Percentiles rank a stretch among this genome's conserved stretches.
Conservation (phyloP, 139 green algal species). For the Diplosphaera chodatii region DNA sequence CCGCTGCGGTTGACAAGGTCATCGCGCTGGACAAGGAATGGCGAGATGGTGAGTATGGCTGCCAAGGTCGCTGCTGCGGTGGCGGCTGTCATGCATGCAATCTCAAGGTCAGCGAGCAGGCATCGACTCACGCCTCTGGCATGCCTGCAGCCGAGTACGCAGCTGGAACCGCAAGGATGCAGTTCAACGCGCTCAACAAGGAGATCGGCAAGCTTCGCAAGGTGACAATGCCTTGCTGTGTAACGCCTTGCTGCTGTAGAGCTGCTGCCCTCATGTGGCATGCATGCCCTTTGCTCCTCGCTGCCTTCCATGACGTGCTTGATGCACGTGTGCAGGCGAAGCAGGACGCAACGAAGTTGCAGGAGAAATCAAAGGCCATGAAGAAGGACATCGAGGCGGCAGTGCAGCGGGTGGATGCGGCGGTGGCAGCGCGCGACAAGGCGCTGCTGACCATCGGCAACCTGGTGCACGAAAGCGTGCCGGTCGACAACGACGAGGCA, state of each 20-base stretch:
- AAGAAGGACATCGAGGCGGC: slow-evolving; percentile 67
- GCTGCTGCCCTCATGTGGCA: no score
- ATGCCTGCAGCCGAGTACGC: slow-evolving; percentile 60
- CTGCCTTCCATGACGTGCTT: no score
- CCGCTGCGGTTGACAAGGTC: slow-evolving; percentile 84
- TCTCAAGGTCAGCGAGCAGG: no score
- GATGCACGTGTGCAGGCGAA: slow-evolving; percentile 80
- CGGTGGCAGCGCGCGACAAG: slow-evolving; percentile 55
- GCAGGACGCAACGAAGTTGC: slow-evolving; percentile 70
- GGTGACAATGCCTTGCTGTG: no score
- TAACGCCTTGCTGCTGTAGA: no score
- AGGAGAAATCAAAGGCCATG: slow-evolving; percentile 76
- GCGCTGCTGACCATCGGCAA: slow-evolving; percentile 88
- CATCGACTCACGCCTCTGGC: no score
- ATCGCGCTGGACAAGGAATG: slow-evolving; percentile 87
- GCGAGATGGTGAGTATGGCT: slow-evolving; percentile 67
- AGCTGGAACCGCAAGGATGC: slow-evolving; percentile 78
- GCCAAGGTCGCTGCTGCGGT: no score
- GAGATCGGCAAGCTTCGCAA: slow-evolving; percentile 74
- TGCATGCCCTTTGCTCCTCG: no score
- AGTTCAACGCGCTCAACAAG: slow-evolving; percentile 93
- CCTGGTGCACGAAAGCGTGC: slow-evolving; percentile 93
- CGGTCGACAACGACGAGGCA: slow-evolving; percentile 88
- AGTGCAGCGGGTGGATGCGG: slow-evolving; percentile 63
- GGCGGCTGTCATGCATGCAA: no score